These are phyloP conservation scores for Clitopilus passeckerianus DNA, from an alignment of 768 basidiomycete species.

Conservation along the genomic window DNA sequence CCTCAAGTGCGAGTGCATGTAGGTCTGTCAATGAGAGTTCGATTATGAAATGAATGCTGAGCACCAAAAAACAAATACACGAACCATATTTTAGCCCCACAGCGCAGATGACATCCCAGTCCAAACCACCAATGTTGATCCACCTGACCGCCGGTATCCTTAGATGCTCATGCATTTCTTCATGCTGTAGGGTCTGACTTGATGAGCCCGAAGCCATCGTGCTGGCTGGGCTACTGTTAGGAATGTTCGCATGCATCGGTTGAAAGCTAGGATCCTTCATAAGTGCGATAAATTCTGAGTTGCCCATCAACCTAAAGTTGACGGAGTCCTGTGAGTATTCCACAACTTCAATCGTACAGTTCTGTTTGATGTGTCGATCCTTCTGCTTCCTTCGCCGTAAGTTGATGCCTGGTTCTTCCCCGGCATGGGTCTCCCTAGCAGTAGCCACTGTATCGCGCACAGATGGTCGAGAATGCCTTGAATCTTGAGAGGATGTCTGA, in stretches of 20 bases:
- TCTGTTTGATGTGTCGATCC: slow-evolving; percentile 49
- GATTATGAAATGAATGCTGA: slow-evolving; percentile 7
- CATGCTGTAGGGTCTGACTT: not conserved
- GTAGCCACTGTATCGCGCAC: not conserved
- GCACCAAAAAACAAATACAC: not conserved
- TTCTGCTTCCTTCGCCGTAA: slow-evolving; percentile 44
- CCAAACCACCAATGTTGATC: slow-evolving; percentile 59
- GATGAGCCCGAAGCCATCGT: not conserved
- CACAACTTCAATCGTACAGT: slow-evolving; percentile 53
- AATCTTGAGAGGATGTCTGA: not conserved
- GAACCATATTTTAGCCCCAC: slow-evolving; percentile 54
- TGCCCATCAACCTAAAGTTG: slow-evolving; percentile 40
- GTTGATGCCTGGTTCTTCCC: slow-evolving; percentile 64
- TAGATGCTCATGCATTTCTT: not conserved
- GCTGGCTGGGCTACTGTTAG: not conserved
- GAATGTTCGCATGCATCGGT: not conserved
- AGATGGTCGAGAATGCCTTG: not conserved
- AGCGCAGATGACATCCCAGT: slow-evolving; percentile 62
- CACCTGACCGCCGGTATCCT: slow-evolving; percentile 38
- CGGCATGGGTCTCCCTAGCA: slow-evolving; percentile 22
- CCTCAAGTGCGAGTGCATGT: slow-evolving; percentile 63
- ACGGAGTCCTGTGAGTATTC: slow-evolving; percentile 51
- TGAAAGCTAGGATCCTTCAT: slow-evolving; percentile 22
- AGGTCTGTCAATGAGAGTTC: slow-evolving; percentile 34
- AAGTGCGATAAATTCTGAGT: slow-evolving; percentile 43